These are phyloP conservation scores for Umbilicus rupestris DNA, from an alignment of 164 flowering plant genomes.

Conservation along the genomic window DNA sequence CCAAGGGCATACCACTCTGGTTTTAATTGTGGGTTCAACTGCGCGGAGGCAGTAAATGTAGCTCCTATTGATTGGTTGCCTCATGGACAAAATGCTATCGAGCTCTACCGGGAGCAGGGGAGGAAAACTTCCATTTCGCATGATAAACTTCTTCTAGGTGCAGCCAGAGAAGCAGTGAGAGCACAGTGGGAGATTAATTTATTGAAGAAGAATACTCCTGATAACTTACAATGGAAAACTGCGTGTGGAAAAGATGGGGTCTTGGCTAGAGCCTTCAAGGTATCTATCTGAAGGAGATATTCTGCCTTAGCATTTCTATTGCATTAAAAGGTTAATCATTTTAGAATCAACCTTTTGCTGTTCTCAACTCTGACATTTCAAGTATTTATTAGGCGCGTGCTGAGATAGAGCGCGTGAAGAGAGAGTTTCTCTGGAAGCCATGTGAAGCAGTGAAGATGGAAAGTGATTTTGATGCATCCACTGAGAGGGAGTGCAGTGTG, in stretches of 20 bases:
- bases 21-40: constrained; percentile 71
- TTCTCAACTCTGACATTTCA: background rate
- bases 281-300: constrained; percentile 22
- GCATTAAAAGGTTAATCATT: background rate
- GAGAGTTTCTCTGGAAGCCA: constrained; percentile 25
- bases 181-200: constrained; percentile 56
- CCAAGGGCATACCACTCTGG: constrained; percentile 81
- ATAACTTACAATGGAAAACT: constrained; percentile 57
- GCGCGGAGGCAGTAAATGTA: constrained; percentile 81
- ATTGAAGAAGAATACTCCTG: constrained; percentile 35
- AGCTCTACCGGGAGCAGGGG: constrained; percentile 53
- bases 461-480: constrained; percentile 41
- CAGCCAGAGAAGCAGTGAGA: constrained; percentile 64
- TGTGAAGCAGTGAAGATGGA: constrained; percentile 59
- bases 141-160: constrained; percentile 66
- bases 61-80: constrained; percentile 84
- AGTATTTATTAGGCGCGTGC: constrained; percentile 46
- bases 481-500: constrained; percentile 57
- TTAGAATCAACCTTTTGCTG: background rate
- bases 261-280: constrained; percentile 64
- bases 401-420: constrained; percentile 7
- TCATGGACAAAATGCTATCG: constrained; percentile 68
- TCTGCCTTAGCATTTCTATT: background rate
- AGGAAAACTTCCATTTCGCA: constrained; percentile 64
- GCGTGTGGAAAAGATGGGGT: constrained; percentile 68